Percentiles rank a stretch among this genome's conserved stretches.
These are phyloP conservation scores for Globisporangium echinulatum DNA, from an alignment of 352 stramenopile genomes.

Conservation along the genomic window DNA sequence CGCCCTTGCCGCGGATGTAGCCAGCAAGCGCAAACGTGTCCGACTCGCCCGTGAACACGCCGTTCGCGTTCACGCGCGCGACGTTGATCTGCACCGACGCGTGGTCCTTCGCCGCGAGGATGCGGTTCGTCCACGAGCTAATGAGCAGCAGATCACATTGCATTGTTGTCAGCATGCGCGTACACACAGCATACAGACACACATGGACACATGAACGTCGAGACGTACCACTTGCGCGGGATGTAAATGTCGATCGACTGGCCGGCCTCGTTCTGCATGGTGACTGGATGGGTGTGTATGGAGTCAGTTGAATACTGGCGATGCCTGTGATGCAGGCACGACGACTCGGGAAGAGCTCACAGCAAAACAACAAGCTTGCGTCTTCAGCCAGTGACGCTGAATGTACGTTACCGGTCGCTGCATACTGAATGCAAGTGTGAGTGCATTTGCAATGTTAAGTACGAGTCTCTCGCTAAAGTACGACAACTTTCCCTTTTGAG, in stretches of 20 bases:
- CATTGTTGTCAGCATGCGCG: slow-evolving; percentile 11
- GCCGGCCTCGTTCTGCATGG: slow-evolving; percentile 97
- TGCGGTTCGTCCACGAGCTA: slow-evolving; percentile 97
- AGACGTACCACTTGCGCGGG: slow-evolving; percentile 93
- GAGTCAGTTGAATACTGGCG: slow-evolving; percentile 67
- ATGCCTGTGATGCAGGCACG: too few species aligned
- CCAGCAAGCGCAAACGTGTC: slow-evolving; percentile 93
- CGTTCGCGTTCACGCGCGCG: slow-evolving; percentile 95
- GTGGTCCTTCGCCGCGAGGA: slow-evolving; percentile 97
- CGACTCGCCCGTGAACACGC: slow-evolving; percentile 95
- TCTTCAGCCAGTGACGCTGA: slow-evolving; percentile 65
- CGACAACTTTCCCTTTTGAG: not conserved
- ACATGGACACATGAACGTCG: not conserved
- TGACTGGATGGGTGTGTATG: slow-evolving; percentile 24
- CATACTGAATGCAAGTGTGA: slow-evolving; percentile 39
- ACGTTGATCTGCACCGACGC: slow-evolving; percentile 98
- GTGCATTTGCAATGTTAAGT: not conserved
- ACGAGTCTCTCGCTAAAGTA: not conserved
- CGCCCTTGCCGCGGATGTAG: slow-evolving; percentile 96
- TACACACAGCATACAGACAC: not conserved
- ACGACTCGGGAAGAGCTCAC: too few species aligned
- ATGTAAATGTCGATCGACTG: slow-evolving; percentile 98
- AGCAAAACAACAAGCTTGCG: not conserved
- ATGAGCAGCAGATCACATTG: too few species aligned
- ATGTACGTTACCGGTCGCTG: slow-evolving; percentile 74